A percentile compares a stretch with the other conserved stretches of the same genome.
These are phyloP conservation scores for Phyllosticta paracitricarpa DNA, from an alignment of 2,329 filamentous ascomycete species.

Conservation along the genomic window DNA sequence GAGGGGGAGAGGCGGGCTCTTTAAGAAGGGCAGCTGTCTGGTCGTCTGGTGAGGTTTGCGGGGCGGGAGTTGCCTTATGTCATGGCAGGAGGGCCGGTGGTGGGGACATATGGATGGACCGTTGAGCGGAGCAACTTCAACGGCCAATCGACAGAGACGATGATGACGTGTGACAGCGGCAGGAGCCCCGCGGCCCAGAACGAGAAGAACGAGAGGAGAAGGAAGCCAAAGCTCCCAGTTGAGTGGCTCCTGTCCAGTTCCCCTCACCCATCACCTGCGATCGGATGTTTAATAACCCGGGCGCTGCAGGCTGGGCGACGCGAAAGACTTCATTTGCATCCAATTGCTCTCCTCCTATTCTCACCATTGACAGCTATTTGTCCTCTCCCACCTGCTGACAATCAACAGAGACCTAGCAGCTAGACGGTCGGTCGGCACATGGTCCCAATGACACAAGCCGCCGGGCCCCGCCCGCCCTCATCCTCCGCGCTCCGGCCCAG, in stretches of 20 bases:
- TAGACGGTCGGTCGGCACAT: too few relatives aligned
- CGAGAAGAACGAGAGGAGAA: too few relatives aligned
- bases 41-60: not conserved
- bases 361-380: not conserved
- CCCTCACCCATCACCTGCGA: too few relatives aligned
- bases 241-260: too few relatives aligned
- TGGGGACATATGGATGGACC: not conserved
- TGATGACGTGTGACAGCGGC: not conserved
- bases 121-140: not conserved
- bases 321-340: too few relatives aligned
- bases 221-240: too few relatives aligned
- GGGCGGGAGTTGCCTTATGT: not conserved
- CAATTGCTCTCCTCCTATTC: too few relatives aligned
- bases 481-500: not conserved
- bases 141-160: not conserved
- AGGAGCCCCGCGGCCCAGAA: not conserved
- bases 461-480: too few relatives aligned
- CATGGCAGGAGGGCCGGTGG: not conserved
- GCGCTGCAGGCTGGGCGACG: too few relatives aligned
- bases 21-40: not conserved
- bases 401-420: too few relatives aligned
- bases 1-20: slow-evolving; percentile 1
- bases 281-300: too few relatives aligned
- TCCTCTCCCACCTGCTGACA: not conserved
- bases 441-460: not conserved